Base-by-base conservation (phyloP, 2,329 filamentous ascomycete genomes). In the Aspergillus proliferans region DNA sequence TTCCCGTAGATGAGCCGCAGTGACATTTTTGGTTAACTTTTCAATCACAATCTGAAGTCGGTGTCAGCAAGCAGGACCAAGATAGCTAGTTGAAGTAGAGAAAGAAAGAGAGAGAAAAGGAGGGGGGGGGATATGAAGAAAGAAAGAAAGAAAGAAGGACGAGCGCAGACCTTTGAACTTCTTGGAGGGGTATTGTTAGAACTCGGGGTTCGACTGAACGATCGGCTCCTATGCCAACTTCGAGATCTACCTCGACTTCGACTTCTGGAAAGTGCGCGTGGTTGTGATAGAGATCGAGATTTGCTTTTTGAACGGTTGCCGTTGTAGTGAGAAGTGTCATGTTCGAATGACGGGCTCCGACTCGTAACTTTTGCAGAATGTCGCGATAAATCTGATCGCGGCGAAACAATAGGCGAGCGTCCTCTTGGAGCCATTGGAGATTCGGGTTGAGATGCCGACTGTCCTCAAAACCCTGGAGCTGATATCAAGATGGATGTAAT, bases 21-120 rank as follows among this genome's bases (percentile, higher is more conserved):
- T 94, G 59, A 98, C 86, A 63, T 95, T 97, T 69, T 94, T 95
- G 3, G 92, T 95, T 63, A 98, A 78, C 54, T 94, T 91, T 70
- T 98, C 93, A 43, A 98, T 87, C 15, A 98, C 89, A 65, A 98
- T 91, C 88, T 96, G 42, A 12, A 14, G 2, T 22, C 10, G 4
- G 34, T 9, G 15, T 36, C 6, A 26, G 6, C 28, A 38, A 38
- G 21, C 24, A 12, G 4, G 3, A 42, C 47, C 38, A 53, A 22
- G 33, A 8, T 18, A 22, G 18, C 26, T 10, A 12, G 9, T 34
- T 10, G 14, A 24, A 12, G 18, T 42, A 24, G 6, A 24, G 39
- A 14, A 42, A 42, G 9, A n/a, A 18, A 21, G 19, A 14, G 21
- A 12, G 10, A 12, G 39, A 18, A 12, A 8, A 14, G 26, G 14